Conservation (phyloP, 805 yeast genomes). For the Pichia heedii region DNA sequence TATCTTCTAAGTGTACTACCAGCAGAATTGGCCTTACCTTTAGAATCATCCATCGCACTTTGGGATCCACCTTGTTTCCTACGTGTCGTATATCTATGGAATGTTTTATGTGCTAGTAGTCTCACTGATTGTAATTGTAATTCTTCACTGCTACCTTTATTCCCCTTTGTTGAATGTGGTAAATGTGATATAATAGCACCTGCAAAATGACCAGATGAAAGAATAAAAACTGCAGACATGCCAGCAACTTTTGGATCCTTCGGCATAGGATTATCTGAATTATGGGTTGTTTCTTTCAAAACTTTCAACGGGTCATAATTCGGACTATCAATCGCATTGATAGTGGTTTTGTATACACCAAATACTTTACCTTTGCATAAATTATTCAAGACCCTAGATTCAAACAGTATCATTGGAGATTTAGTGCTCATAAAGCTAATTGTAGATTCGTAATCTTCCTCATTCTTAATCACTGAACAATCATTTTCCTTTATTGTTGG, state of each 20-base stretch:
- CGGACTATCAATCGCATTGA: slow-evolving; percentile 32
- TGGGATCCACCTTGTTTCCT: slow-evolving; percentile 98
- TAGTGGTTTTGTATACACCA: slow-evolving; percentile 60
- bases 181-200: slow-evolving; percentile 83
- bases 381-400: slow-evolving; percentile 36
- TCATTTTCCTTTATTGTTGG: not conserved
- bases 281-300: slow-evolving; percentile 23
- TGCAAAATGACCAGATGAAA: slow-evolving; percentile 98
- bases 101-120: slow-evolving; percentile 68
- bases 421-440: slow-evolving; percentile 54
- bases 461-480: too few relatives aligned
- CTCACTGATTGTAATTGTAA: slow-evolving; percentile 56
- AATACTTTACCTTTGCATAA: slow-evolving; percentile 23
- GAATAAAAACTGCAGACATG: slow-evolving; percentile 77
- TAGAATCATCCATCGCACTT: slow-evolving; percentile 81
- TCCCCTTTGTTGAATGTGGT: slow-evolving; percentile 48
- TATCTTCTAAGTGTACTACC: slow-evolving; percentile 86
- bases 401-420: slow-evolving; percentile 59
- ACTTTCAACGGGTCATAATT: slow-evolving; percentile 39
- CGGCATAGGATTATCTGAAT: slow-evolving; percentile 8
- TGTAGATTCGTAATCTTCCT: slow-evolving; percentile 22
- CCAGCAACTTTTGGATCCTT: slow-evolving; percentile 17
- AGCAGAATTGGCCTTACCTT: slow-evolving; percentile 94
- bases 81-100: slow-evolving; percentile 92
- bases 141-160: slow-evolving; percentile 38